Percentiles rank a stretch among this genome's conserved stretches.
Evolutionary conservation across 306 rosid genomes (phyloP).

Genomic region (Urtica urens): DNA sequence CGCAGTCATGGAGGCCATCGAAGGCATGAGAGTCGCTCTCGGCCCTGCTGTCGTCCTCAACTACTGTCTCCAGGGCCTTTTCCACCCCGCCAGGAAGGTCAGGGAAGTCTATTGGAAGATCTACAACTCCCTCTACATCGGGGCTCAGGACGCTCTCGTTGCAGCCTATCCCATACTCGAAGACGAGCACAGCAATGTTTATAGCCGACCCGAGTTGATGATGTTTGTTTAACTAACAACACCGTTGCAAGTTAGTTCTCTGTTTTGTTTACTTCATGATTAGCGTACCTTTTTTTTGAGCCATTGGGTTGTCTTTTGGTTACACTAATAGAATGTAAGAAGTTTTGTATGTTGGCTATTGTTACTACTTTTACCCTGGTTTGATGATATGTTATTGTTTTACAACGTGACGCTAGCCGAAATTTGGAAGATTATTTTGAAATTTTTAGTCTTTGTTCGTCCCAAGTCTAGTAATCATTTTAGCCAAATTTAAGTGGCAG

Average conservation of each 20-base stretch:
- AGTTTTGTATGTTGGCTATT: too few relatives aligned
- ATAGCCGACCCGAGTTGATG: slow-evolving; percentile 47
- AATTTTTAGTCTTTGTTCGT: too few relatives aligned
- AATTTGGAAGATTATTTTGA: too few relatives aligned
- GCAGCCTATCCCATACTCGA: slow-evolving; percentile 56
- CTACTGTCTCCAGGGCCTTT: slow-evolving; percentile 68
- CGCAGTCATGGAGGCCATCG: slow-evolving; percentile 96
- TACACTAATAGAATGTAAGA: too few relatives aligned
- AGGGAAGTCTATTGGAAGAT: slow-evolving; percentile 81
- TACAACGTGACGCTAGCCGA: too few relatives aligned
- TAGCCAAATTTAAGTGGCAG: too few relatives aligned
- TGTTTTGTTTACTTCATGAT: too few relatives aligned
- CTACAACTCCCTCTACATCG: slow-evolving; percentile 56
- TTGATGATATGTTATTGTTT: too few relatives aligned
- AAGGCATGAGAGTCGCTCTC: slow-evolving; percentile 94
- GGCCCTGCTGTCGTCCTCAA: slow-evolving; percentile 81
- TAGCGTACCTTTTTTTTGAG: too few relatives aligned
- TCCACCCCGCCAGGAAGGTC: slow-evolving; percentile 71
- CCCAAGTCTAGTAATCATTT: too few relatives aligned
- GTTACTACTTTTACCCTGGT: too few relatives aligned
- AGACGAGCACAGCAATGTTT: slow-evolving; percentile 50
- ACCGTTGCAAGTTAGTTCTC: background rate
- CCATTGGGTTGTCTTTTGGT: too few relatives aligned
- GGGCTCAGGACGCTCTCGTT: slow-evolving; percentile 70
- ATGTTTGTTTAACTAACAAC: slow-evolving; percentile 32